Percentiles rank a stretch among this genome's conserved stretches.
These are phyloP conservation scores for Botrytis squamosa DNA, from an alignment of 2,329 filamentous ascomycete species.

Conservation along the genomic window DNA sequence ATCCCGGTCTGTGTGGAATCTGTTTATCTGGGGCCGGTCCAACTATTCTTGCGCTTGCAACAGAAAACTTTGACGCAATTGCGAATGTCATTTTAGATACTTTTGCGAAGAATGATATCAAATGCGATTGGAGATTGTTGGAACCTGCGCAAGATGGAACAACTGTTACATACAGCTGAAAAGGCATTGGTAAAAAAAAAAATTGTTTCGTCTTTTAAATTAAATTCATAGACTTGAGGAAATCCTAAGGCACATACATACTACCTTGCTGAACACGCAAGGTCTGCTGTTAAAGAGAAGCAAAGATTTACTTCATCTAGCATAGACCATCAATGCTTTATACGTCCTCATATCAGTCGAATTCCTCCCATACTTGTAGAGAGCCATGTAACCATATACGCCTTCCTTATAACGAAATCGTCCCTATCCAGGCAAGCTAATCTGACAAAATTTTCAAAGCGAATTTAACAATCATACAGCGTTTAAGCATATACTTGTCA, in stretches of 20 bases:
- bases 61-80: slow-evolving; percentile 83
- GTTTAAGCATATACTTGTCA: background rate
- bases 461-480: slow-evolving; percentile 1
- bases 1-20: slow-evolving; percentile 87
- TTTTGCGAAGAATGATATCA: slow-evolving; percentile 71
- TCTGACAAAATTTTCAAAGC: background rate
- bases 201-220: background rate
- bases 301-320: background rate
- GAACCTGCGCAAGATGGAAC: slow-evolving; percentile 74
- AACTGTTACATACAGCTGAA: slow-evolving; percentile 36
- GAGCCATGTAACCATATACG: slow-evolving; percentile 7
- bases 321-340: background rate
- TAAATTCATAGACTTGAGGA: background rate
- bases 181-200: background rate
- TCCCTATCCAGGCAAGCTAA: slow-evolving; percentile 5
- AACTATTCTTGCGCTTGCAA: slow-evolving; percentile 90
- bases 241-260: background rate
- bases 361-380: slow-evolving; percentile 3
- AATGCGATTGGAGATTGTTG: slow-evolving; percentile 82
- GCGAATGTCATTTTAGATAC: slow-evolving; percentile 73
- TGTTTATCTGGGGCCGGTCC: slow-evolving; percentile 94
- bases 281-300: slow-evolving; percentile 1
- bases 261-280: slow-evolving; percentile 7
- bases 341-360: slow-evolving; percentile 1
- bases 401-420: background rate